Conservation (phyloP, 2,329 filamentous ascomycete species). For the Fusarium nanum region DNA sequence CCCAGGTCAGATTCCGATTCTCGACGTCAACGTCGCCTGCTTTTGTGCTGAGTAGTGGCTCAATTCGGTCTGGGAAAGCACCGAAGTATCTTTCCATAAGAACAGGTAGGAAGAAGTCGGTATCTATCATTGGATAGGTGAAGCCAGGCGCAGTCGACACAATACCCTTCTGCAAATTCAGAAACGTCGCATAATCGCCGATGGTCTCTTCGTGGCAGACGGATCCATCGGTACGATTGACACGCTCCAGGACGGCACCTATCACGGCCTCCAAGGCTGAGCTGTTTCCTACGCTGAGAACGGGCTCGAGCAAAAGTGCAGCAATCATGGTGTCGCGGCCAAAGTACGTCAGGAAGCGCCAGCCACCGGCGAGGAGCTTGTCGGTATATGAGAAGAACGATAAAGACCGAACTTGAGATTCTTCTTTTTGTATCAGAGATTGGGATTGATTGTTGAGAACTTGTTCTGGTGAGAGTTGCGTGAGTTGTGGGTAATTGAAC, state of each 20-base stretch:
- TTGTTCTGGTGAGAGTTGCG: slow-evolving; percentile 61
- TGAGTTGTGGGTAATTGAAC: slow-evolving; percentile 71
- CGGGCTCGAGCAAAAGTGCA: slow-evolving; percentile 66
- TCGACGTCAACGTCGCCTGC: slow-evolving; percentile 60
- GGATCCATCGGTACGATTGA: slow-evolving; percentile 69
- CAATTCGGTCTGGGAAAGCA: slow-evolving; percentile 54
- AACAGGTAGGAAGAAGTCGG: slow-evolving; percentile 70
- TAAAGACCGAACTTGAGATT: slow-evolving; percentile 47
- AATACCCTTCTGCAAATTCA: slow-evolving; percentile 66
- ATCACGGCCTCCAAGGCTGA: slow-evolving; percentile 72
- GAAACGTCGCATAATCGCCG: slow-evolving; percentile 71
- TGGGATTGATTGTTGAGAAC: slow-evolving; percentile 63
- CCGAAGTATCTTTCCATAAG: slow-evolving; percentile 69
- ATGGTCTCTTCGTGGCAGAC: slow-evolving; percentile 75
- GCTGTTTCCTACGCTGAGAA: slow-evolving; percentile 66
- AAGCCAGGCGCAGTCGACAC: slow-evolving; percentile 64
- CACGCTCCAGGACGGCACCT: slow-evolving; percentile 68
- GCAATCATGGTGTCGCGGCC: slow-evolving; percentile 74
- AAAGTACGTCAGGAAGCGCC: slow-evolving; percentile 76
- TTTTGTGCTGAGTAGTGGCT: slow-evolving; percentile 54
- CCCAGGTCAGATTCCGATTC: slow-evolving; percentile 66
- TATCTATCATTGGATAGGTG: slow-evolving; percentile 72
- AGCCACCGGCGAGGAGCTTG: slow-evolving; percentile 72
- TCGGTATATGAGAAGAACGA: slow-evolving; percentile 73
- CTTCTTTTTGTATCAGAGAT: slow-evolving; percentile 55